Percentiles rank a stretch among this genome's conserved stretches.
Conservation (phyloP, 345 rosid genomes). For the Ailanthus altissimus region DNA sequence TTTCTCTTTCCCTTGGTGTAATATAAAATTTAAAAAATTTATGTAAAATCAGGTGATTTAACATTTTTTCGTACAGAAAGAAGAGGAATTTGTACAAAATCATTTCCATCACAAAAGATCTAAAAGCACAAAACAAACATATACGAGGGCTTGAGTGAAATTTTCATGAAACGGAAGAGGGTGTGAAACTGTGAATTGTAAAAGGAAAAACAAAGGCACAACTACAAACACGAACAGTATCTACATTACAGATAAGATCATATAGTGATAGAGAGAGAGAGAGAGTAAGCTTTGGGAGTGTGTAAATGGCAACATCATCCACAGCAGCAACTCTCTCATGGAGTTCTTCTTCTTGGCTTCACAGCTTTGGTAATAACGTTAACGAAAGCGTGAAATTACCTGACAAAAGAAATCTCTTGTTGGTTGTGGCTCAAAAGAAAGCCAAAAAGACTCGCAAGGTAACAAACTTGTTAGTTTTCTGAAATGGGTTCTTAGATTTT, state of each 20-base stretch:
- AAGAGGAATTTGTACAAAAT: no score
- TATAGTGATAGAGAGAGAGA: neutral
- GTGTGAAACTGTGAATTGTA: no score
- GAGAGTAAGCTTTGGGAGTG: neutral
- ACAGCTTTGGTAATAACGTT: slow-evolving; percentile 38
- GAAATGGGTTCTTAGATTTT: slow-evolving; percentile 15
- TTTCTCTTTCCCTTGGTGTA: no score
- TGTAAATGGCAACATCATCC: slow-evolving; percentile 37
- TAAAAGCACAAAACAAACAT: neutral
- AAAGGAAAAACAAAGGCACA: neutral
- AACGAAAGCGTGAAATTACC: slow-evolving; percentile 44
- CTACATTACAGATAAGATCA: slow-evolving; percentile 24
- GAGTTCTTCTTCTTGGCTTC: slow-evolving; percentile 52
- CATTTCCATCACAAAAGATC: neutral
- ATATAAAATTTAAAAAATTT: no score
- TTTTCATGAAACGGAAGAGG: neutral
- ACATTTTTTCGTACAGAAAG: no score
- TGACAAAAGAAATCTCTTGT: slow-evolving; percentile 37
- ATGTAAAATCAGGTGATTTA: no score
- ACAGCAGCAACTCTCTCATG: slow-evolving; percentile 62
- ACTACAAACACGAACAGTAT: no score
- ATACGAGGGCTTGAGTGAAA: neutral
- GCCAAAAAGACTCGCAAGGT: slow-evolving; percentile 78
- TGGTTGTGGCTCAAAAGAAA: slow-evolving; percentile 71
- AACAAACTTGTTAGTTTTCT: slow-evolving; percentile 11